A percentile compares a stretch with the other conserved stretches of the same genome.
phyloP scores from a whole-genome alignment of 257 asterid genomes.

The Primulina huaijiensis region DNA sequence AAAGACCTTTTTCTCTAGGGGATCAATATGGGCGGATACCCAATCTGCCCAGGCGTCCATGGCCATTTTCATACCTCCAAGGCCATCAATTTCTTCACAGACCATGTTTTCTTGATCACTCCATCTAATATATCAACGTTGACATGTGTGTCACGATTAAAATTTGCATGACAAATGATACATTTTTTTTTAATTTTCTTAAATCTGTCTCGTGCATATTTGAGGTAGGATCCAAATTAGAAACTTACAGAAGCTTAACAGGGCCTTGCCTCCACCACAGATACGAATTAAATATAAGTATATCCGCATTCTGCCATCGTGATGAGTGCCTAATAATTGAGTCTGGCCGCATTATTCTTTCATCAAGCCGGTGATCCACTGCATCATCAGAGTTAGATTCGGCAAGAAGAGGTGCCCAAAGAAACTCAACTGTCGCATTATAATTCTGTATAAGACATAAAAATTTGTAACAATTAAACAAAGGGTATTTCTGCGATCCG shows the following conservation, averaged over 20 bases:
- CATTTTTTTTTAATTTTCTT: not conserved
- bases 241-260: conserved; percentile 70
- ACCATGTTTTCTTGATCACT: conserved; percentile 51
- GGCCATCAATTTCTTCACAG: conserved; percentile 78
- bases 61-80: conserved; percentile 87
- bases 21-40: conserved; percentile 60
- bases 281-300: conserved; percentile 80
- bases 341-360: conserved; percentile 82
- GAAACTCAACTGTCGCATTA: conserved; percentile 83
- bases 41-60: conserved; percentile 92
- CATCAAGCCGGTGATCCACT: conserved; percentile 72
- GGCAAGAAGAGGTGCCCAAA: conserved; percentile 95
- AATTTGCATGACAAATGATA: not conserved
- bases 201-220: not conserved
- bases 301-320: conserved; percentile 81
- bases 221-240: not conserved
- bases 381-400: conserved; percentile 91
- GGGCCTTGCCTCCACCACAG: conserved; percentile 97
- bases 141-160: not conserved
- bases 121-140: conserved; percentile 54
- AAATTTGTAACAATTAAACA: conserved; percentile 9
- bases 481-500: not conserved
- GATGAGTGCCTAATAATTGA: conserved; percentile 70
- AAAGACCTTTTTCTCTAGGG: conserved; percentile 60
- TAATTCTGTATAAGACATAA: conserved; percentile 47